Evolutionary conservation across 2,329 filamentous ascomycete genomes (phyloP), one percentile per base, ranked within the genome.

Genomic region (Aspergillus sp.): DNA sequence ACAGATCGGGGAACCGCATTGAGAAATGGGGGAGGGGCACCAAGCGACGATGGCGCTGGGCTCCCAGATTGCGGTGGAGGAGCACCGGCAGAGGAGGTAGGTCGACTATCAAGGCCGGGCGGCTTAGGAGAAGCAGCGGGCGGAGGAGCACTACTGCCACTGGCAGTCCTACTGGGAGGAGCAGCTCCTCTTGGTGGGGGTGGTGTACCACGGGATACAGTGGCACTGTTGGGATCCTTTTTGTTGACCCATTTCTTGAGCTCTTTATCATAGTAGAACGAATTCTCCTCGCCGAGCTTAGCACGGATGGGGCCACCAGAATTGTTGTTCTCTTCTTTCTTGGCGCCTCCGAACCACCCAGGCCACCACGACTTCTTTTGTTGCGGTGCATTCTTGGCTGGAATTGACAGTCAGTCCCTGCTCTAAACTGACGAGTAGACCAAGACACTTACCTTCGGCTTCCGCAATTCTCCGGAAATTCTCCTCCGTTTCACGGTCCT

Each of bases 191-290:
- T 85, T 0, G 92, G 92, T 4, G 91, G 92, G 1, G 94, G 92
- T 1, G 93, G 89, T 0, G 91, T 85, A 1, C 85, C 85, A 44
- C 76, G 74, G 22, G 76, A 67, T n/a, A 76, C 72, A 20, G 79
- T 82, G 50, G 88, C 86, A 7, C 83, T 81, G 13, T 76, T 76
- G 11, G 86, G 86, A 10, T 84, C 84, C 69, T 96, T 96, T 78
- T 96, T 96, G 77, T 99, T 97, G 69, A 99, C 81, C 95, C 95
- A 99, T 69, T 94, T 91, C 77, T 95, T 95, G 48, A 96, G 82
- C n/a, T 96, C 89, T 2, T 91, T 88, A 66, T 99, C 94, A 65
- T 94, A 99, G 60, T 93, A 87, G 72, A 99, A 96, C 43, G 86
- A 90, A 70, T 85, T 96, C 66, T 94, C 85, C 71, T 99, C 95